Evolutionary conservation across 106 monocot genomes (phyloP), one percentile per base, ranked within the genome.

Genomic region (Alisma plantagoaquatica): DNA sequence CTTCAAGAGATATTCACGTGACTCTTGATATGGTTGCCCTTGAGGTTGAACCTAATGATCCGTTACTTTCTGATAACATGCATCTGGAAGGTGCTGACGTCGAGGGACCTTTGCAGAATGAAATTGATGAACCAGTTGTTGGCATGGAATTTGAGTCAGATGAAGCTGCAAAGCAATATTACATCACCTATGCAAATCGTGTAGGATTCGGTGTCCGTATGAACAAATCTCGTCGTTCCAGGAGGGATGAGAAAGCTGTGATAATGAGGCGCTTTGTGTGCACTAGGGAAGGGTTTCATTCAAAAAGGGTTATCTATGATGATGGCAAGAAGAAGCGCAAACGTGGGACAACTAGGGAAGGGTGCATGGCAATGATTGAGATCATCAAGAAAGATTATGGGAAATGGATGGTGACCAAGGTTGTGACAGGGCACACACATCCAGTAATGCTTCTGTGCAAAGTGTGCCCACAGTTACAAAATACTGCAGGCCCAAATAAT

Each of bases 291-390:
- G 93, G 93, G 1, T 94, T 77, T 60, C 87, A 87, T 50, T 77
- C 80, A 1, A 87, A 87, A 64, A 64, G 77, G 54, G 86, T 85
- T 4, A 79, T 92, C 14, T 83, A 83, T 45, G 87, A 83, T 38
- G 87, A 83, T 50, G 87, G 87, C n/a, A 94, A 88, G 73, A 83
- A 78, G 77, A 83, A 80, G 70, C 59, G 87, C 43, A 83, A 87
- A 61, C 64, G 87, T 2, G 77, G 73, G 17, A 84, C 84, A 11
- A 73, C 80, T 0, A 73, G 93, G 59, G 80, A 84, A 54, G 93
- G 93, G 17, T 94, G 93, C 65, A 80, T 77, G 84, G 93, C 93
- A 20, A 94, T 94, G 93, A 77, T 87, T 12, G 93, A 88, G 57
- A 81, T 93, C 15, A 81, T 84, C 19, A 73, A 76, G 5, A 94